phyloP scores from a whole-genome alignment of 345 rosid genomes.

The Aegle marmelos region DNA sequence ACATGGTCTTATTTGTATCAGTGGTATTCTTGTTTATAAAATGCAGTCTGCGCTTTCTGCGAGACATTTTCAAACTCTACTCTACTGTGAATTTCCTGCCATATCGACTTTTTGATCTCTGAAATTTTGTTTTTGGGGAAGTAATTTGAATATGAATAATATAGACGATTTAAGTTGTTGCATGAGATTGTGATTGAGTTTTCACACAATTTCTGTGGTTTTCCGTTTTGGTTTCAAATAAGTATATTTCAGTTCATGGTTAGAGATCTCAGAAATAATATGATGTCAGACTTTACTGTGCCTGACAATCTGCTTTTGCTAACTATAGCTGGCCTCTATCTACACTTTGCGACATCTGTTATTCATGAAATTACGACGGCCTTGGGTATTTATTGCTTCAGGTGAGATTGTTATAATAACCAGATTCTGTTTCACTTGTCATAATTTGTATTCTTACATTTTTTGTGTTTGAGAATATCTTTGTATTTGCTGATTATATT shows the following conservation, averaged over 20 bases:
- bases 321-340: constrained; percentile 59
- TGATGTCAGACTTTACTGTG: not conserved
- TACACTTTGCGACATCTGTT: constrained; percentile 91
- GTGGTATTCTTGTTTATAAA: not conserved
- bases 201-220: not conserved
- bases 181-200: not conserved
- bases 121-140: not conserved
- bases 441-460: not conserved
- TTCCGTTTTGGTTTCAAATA: not conserved
- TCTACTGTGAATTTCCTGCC: not conserved
- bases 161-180: not conserved
- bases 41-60: not conserved
- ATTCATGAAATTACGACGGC: constrained; percentile 90
- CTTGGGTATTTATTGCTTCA: constrained; percentile 96
- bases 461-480: not conserved
- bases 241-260: not conserved
- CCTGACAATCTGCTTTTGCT: constrained; percentile 22
- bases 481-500: not conserved
- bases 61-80: not conserved
- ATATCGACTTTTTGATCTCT: not conserved
- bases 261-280: not conserved
- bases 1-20: constrained; percentile 4
- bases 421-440: not conserved
- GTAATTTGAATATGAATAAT: not conserved
- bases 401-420: constrained; percentile 38